A percentile compares a stretch with the other conserved stretches of the same genome.
These are phyloP conservation scores for Avena insularis DNA, from an alignment of 176 grass and related monocot species.

Conservation along the genomic window DNA sequence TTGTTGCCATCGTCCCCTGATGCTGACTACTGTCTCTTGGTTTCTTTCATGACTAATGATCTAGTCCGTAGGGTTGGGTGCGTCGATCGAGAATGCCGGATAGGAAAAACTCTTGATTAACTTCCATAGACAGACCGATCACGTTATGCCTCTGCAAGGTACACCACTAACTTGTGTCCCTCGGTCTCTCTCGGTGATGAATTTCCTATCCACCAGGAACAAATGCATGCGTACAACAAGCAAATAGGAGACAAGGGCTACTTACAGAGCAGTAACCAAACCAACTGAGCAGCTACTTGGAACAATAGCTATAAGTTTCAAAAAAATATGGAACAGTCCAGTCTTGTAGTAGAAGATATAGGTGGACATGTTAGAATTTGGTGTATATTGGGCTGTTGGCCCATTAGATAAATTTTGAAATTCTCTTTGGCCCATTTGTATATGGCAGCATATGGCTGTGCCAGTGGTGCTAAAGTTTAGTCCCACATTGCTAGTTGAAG, in stretches of 20 bases:
- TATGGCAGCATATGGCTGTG: no score
- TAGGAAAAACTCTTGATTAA: neutral
- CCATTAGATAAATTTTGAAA: no score
- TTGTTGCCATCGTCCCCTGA: neutral
- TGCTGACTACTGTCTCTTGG: neutral
- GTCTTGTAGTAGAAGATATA: neutral
- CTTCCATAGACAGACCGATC: neutral
- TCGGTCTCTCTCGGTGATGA: neutral
- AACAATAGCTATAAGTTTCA: neutral
- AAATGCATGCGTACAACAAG: neutral
- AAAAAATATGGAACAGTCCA: neutral
- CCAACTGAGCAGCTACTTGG: neutral
- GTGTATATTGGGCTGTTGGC: no score
- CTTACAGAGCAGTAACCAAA: neutral
- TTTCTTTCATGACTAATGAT: neutral
- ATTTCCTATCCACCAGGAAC: neutral
- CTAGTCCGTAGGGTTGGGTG: neutral
- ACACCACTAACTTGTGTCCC: no score
- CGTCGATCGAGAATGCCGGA: neutral
- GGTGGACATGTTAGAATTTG: neutral
- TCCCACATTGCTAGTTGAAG: no score
- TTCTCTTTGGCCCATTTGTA: no score
- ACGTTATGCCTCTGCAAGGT: no score
- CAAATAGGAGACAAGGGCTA: neutral
- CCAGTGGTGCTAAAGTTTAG: no score